Evolutionary conservation across 2,329 filamentous ascomycete species (phyloP).

Genomic region (Elsinoe australis): DNA sequence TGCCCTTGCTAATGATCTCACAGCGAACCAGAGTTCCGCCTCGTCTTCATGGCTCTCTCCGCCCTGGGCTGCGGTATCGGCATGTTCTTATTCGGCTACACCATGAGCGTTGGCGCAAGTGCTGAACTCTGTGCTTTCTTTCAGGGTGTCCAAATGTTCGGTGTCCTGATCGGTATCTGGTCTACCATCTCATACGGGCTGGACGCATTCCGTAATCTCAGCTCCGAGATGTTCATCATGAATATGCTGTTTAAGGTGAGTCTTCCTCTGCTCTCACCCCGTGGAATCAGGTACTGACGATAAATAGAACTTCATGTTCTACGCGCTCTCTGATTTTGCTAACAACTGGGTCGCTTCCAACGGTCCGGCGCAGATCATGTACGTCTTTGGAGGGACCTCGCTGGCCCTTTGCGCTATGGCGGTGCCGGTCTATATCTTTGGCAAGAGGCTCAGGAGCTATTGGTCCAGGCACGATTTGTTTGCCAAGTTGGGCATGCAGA

Average conservation of each 20-base stretch:
- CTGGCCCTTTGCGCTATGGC: conserved; percentile 24
- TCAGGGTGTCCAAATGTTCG: conserved; percentile 27
- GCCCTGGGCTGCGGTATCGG: conserved; percentile 22
- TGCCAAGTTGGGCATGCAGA: conserved; percentile 19
- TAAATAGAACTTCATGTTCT: conserved; percentile 29
- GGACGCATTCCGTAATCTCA: conserved; percentile 26
- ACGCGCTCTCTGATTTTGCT: conserved; percentile 26
- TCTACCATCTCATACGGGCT: conserved; percentile 24
- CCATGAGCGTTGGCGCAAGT: conserved; percentile 20
- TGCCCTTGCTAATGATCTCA: no score
- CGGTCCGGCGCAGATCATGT: conserved; percentile 27
- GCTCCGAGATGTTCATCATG: conserved; percentile 28
- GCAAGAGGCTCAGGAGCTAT: conserved; percentile 22
- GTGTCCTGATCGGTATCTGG: conserved; percentile 27
- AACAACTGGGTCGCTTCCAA: conserved; percentile 26
- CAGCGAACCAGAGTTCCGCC: conserved; percentile 28
- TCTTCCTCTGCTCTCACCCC: neutral
- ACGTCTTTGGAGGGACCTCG: conserved; percentile 27
- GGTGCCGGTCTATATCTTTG: conserved; percentile 27
- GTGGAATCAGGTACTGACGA: neutral
- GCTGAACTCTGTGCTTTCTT: conserved; percentile 27
- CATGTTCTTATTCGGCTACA: conserved; percentile 28
- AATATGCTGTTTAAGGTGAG: conserved; percentile 27
- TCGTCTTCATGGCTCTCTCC: conserved; percentile 24
- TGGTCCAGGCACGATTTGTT: conserved; percentile 21